Percentiles rank a stretch among this genome's conserved stretches.
phyloP scores from a whole-genome alignment of 2,329 filamentous ascomycete species.

The Verticillium zaregamsianum region DNA sequence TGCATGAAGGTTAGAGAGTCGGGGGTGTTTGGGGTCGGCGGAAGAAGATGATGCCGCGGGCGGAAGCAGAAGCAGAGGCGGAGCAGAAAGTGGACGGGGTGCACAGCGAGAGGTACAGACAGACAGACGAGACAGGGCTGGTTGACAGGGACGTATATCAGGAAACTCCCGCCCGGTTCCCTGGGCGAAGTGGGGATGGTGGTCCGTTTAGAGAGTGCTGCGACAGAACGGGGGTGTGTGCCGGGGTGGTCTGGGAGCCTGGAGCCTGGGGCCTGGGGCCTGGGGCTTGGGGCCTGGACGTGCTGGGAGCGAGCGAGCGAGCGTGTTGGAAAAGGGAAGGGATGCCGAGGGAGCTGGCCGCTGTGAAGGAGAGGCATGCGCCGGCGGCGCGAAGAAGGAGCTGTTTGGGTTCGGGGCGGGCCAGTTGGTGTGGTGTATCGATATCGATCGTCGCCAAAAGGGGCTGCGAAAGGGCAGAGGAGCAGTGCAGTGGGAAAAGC shows the following conservation, averaged over 20 bases:
- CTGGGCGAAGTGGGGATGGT: slow-evolving; percentile 4
- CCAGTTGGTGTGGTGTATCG: not conserved
- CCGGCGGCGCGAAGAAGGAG: not conserved
- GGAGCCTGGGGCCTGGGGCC: not conserved
- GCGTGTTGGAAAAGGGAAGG: not conserved
- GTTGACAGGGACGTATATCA: slow-evolving; percentile 2
- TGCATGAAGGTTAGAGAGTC: slow-evolving; percentile 1
- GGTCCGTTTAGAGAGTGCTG: not conserved
- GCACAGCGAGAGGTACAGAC: not conserved
- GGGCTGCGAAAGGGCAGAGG: not conserved
- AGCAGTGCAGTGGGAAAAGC: not conserved
- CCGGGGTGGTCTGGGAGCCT: not conserved
- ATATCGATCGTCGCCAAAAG: not conserved
- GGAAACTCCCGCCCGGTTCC: slow-evolving; percentile 1
- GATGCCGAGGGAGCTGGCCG: not conserved
- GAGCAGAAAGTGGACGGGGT: slow-evolving; percentile 2
- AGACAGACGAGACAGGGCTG: not conserved
- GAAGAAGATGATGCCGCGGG: not conserved
- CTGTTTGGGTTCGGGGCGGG: not conserved
- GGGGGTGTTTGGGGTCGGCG: not conserved
- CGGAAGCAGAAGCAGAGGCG: slow-evolving; percentile 3
- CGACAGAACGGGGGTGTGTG: not conserved
- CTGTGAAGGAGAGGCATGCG: not conserved
- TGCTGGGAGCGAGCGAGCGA: not conserved
- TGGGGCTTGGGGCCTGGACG: not conserved